Base-by-base conservation (phyloP, 441 rosid species). In the Isatis lusitanica region DNA sequence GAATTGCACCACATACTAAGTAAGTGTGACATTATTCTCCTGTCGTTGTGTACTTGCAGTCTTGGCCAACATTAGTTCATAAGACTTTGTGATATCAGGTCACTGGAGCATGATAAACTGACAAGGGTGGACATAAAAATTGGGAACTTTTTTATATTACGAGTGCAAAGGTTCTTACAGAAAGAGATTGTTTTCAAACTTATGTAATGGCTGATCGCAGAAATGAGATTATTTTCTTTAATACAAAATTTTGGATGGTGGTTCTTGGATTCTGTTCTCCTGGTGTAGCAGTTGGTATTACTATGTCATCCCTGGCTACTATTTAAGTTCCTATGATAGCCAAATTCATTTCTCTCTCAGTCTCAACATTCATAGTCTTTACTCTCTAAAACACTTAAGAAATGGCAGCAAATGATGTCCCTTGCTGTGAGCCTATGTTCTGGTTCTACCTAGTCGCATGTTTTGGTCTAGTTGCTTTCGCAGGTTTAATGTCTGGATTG, bases 401-500 rank as follows among this genome's bases (percentile, higher is more conserved):
- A 30, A 89, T 93, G 97, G 91, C 91, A n/a, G 95, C 91, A 36
- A 80, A 86, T 66, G 96, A 89, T 74, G 90, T 92, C 33, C 97
- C 93, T 59, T 90, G 97, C 70, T 91, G 98, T 51, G 88, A 85
- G 74, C 77, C 87, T 3, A 86, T 88, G 97, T 94, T 91, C 83
- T 91, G 98, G 95, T 78, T 79, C 5, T 91, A 88, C 66, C 74
- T 92, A 13, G 36, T 81, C 38, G 78, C 83, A 70, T 85, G 88
- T 33, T 59, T 85, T 38, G 81, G 71, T 57, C 85, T 94, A 26
- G 97, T 91, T 31, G 75, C 64, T 11, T 91, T 91, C 38, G 94
- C 97, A 18, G 98, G 98, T 64, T 80, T 91, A 46, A 88, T 86
- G 88, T 94, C 98, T 43, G 97, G 98, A 16, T 89, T 94, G 6